Percentiles rank a stretch among this genome's conserved stretches.
Conservation (phyloP, 805 yeast genomes). For the Zygosaccharomyces rouxii region DNA sequence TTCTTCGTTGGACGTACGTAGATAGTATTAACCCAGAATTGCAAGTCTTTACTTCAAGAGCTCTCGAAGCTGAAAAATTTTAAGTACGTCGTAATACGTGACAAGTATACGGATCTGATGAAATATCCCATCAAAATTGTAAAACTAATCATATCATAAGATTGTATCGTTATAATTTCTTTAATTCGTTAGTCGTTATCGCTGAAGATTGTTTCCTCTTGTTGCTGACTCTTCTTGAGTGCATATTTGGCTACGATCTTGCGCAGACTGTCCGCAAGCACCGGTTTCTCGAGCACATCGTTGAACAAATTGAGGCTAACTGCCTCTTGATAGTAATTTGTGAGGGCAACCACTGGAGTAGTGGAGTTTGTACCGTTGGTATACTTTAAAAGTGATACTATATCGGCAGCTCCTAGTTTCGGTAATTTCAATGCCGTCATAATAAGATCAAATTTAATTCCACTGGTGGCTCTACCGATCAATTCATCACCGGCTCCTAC, state of each 20-base stretch:
- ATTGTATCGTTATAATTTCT: neutral
- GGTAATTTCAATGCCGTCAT: conserved; percentile 68
- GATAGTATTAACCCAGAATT: neutral
- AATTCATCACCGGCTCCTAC: conserved; percentile 79
- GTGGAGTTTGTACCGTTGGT: conserved; percentile 73
- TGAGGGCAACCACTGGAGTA: conserved; percentile 73
- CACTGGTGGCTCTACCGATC: conserved; percentile 74
- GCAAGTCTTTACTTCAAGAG: neutral
- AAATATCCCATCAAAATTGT: neutral
- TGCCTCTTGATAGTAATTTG: conserved; percentile 70
- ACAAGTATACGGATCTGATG: neutral
- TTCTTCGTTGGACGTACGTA: neutral
- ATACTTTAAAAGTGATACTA: conserved; percentile 66
- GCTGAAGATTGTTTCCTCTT: conserved; percentile 31
- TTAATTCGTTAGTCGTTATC: conserved; percentile 24
- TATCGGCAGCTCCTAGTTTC: conserved; percentile 67
- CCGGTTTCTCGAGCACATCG: conserved; percentile 72
- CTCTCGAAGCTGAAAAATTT: conserved; percentile 3
- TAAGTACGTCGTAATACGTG: neutral
- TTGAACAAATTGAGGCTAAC: conserved; percentile 49
- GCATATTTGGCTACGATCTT: conserved; percentile 31
- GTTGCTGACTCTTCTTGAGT: conserved; percentile 30
- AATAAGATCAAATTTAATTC: conserved; percentile 78
- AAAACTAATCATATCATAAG: neutral
- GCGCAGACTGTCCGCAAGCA: conserved; percentile 25